Conservation (phyloP, 2,329 filamentous ascomycete species). For the Alternaria tenuissima region DNA sequence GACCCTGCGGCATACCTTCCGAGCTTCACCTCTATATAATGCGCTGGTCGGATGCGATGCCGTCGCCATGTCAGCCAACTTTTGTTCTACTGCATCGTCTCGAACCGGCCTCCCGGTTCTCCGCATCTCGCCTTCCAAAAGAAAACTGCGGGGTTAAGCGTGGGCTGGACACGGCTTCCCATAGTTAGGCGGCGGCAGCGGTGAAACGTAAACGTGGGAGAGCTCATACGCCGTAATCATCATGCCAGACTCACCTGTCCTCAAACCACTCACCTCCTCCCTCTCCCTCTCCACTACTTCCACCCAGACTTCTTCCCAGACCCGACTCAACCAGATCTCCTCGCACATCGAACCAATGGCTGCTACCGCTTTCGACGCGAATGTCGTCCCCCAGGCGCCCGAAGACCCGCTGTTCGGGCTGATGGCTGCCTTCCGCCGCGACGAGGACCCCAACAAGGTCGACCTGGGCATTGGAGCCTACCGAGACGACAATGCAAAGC, state of each 20-base stretch:
- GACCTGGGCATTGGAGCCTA: conserved; percentile 97
- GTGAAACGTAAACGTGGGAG: conserved; percentile 38
- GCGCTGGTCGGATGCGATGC: conserved; percentile 20
- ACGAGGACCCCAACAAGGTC: conserved; percentile 80
- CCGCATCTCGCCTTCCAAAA: conserved; percentile 25
- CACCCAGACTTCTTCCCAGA: conserved; percentile 34
- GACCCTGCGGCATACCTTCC: conserved; percentile 15
- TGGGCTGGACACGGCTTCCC: conserved; percentile 23
- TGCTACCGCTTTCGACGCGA: conserved; percentile 75
- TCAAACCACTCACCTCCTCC: conserved; percentile 6
- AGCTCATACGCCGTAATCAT: conserved; percentile 29
- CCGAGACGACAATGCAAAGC: conserved; percentile 92
- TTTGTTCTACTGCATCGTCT: conserved; percentile 15
- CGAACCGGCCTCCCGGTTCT: conserved; percentile 20
- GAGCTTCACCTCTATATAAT: conserved; percentile 23
- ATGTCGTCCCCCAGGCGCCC: conserved; percentile 85
- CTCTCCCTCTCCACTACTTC: conserved; percentile 23
- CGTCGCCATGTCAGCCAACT: conserved; percentile 13
- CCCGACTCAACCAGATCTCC: conserved; percentile 65
- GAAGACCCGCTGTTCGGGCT: conserved; percentile 95
- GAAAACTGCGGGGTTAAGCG: conserved; percentile 40
- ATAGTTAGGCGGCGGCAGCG: conserved; percentile 18
- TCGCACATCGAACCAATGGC: conserved; percentile 73
- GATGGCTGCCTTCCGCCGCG: conserved; percentile 85
- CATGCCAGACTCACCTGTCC: conserved; percentile 38